Conservation (phyloP, 371 early-diverging fungal species). For the Apophysomyces elegans region DNA sequence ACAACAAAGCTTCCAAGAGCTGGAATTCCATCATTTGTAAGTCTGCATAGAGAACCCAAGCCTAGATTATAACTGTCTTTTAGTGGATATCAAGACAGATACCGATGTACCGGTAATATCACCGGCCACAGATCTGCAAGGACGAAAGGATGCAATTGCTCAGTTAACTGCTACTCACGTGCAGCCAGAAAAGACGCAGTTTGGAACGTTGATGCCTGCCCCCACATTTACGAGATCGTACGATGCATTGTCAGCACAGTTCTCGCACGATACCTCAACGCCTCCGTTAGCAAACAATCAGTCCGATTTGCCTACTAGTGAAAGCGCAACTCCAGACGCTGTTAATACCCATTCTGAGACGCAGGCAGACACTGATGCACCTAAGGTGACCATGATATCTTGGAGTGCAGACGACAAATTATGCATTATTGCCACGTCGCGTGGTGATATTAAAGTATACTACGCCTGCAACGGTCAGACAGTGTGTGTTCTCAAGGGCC, state of each 20-base stretch:
- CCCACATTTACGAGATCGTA: neutral
- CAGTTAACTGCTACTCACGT: neutral
- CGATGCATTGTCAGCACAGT: neutral
- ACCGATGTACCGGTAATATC: conserved; percentile 22
- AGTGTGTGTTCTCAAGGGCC: conserved; percentile 59
- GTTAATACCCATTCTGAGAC: neutral
- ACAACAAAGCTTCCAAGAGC: conserved; percentile 29
- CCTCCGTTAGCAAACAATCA: neutral
- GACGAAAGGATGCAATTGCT: conserved; percentile 7
- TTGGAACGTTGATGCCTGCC: conserved; percentile 17
- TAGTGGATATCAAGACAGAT: conserved; percentile 36
- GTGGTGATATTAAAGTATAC: conserved; percentile 67
- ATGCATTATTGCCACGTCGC: conserved; percentile 64
- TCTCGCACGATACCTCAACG: neutral
- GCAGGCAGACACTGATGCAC: conserved; percentile 14
- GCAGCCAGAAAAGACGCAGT: neutral
- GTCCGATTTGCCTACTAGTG: neutral
- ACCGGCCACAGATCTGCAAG: neutral
- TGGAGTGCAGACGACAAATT: conserved; percentile 69
- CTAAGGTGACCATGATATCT: conserved; percentile 56
- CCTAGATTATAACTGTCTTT: neutral
- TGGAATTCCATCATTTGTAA: conserved; percentile 46
- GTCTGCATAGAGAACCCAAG: neutral
- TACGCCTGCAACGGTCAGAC: conserved; percentile 64
- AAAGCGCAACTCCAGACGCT: neutral